Percentiles rank a stretch among this genome's conserved stretches.
phyloP scores from a whole-genome alignment of 306 rosid genomes.

The Rosa multiflora region DNA sequence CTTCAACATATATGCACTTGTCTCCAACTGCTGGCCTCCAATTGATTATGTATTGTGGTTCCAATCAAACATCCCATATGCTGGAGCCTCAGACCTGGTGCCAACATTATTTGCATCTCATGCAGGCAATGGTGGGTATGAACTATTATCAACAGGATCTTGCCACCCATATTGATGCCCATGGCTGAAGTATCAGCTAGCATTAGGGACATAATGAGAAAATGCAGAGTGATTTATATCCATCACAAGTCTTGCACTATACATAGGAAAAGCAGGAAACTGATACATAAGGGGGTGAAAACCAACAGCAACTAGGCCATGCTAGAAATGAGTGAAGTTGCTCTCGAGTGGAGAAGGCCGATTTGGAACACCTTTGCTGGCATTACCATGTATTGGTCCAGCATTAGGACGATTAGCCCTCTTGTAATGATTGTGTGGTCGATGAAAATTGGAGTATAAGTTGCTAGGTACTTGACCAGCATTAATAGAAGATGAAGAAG shows the following conservation, averaged over 20 bases:
- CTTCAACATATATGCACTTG: neutral
- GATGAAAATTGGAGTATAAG: neutral
- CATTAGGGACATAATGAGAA: neutral
- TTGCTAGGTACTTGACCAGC: neutral
- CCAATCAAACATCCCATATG: neutral
- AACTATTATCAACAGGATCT: neutral
- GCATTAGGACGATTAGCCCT: neutral
- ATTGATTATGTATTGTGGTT: conserved; percentile 1
- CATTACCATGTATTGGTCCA: neutral
- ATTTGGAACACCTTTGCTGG: neutral
- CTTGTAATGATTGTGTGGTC: neutral
- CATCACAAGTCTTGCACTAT: neutral
- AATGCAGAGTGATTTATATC: neutral
- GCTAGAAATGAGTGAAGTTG: conserved; percentile 3
- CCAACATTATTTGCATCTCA: neutral
- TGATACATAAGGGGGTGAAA: neutral
- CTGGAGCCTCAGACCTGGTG: neutral
- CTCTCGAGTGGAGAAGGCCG: neutral
- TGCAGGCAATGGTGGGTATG: neutral
- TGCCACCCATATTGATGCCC: neutral
- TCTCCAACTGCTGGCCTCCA: neutral
- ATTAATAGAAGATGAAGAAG: neutral
- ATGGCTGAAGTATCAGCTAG: neutral
- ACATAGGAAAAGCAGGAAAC: neutral
- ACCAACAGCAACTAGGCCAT: neutral